Conservation (phyloP, 2,329 filamentous ascomycete species). For the Lachnellula suecica region DNA sequence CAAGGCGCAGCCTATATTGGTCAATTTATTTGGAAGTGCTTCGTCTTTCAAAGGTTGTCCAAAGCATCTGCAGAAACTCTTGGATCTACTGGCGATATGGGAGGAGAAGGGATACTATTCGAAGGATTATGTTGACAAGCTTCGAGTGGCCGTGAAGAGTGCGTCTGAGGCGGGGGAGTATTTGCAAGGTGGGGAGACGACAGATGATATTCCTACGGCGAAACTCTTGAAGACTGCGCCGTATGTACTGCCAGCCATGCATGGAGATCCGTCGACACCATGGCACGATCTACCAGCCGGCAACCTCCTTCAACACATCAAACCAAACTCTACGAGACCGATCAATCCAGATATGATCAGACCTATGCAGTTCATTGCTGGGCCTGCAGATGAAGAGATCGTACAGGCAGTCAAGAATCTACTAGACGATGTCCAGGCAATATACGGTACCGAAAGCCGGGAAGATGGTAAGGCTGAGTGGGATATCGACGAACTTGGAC, state of each 20-base stretch:
- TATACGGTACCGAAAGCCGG: conserved; percentile 57
- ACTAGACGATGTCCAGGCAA: conserved; percentile 65
- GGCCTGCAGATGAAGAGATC: conserved; percentile 66
- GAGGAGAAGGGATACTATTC: conserved; percentile 63
- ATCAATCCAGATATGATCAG: conserved; percentile 71
- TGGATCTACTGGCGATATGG: conserved; percentile 69
- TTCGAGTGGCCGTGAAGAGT: conserved; percentile 58
- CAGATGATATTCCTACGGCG: conserved; percentile 37
- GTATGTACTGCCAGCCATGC: conserved; percentile 71
- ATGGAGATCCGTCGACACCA: conserved; percentile 70
- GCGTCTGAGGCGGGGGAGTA: conserved; percentile 32
- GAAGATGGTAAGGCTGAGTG: conserved; percentile 47
- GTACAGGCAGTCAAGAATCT: conserved; percentile 68
- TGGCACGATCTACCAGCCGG: conserved; percentile 84
- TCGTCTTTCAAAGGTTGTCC: conserved; percentile 58
- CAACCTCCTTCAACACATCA: conserved; percentile 76
- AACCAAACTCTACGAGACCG: conserved; percentile 71
- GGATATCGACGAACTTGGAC: conserved; percentile 77
- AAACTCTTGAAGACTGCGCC: conserved; percentile 62
- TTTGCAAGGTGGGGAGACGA: conserved; percentile 19
- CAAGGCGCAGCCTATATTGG: conserved; percentile 57
- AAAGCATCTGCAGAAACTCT: conserved; percentile 65
- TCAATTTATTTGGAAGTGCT: conserved; percentile 60
- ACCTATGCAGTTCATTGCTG: conserved; percentile 68
- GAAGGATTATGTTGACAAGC: conserved; percentile 49